Conservation (phyloP, 2,329 filamentous ascomycete species). For the Aspergillus intermedius region DNA sequence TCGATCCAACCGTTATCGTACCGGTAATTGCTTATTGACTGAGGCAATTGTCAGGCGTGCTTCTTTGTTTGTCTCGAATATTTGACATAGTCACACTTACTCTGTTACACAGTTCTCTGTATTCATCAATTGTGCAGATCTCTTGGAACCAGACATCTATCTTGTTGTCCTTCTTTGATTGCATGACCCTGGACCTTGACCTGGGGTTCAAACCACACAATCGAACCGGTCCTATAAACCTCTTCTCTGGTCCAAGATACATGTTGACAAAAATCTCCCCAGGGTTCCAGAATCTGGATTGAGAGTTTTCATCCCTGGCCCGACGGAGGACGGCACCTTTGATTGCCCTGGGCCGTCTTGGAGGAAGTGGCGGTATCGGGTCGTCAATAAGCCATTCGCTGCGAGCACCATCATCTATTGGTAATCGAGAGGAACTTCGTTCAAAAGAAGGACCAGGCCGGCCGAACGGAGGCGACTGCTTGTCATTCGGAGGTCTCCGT, state of each 20-base stretch:
- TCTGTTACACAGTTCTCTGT: slow-evolving; percentile 17
- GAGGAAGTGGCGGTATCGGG: slow-evolving; percentile 3
- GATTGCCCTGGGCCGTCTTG: slow-evolving; percentile 4
- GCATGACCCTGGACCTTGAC: slow-evolving; percentile 12
- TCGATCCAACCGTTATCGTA: slow-evolving; percentile 28
- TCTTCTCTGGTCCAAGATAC: slow-evolving; percentile 24
- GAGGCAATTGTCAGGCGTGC: background rate
- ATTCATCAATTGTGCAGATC: slow-evolving; percentile 23
- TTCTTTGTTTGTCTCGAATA: background rate
- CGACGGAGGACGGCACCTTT: background rate
- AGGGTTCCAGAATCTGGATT: slow-evolving; percentile 13
- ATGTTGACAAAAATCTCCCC: slow-evolving; percentile 24
- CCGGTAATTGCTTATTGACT: slow-evolving; percentile 7
- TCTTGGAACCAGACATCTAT: slow-evolving; percentile 30
- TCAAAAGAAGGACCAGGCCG: background rate
- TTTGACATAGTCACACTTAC: slow-evolving; percentile 16
- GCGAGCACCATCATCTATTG: background rate
- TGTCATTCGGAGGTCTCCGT: background rate
- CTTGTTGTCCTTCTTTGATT: slow-evolving; percentile 7
- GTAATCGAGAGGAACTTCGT: background rate
- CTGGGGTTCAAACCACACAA: slow-evolving; percentile 19
- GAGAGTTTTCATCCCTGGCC: background rate
- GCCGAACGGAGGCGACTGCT: background rate
- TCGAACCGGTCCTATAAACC: slow-evolving; percentile 23
- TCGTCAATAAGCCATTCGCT: background rate